These are phyloP conservation scores for Lasiodiplodia sp. DNA, from an alignment of 2,329 filamentous ascomycete genomes.

Conservation along the genomic window DNA sequence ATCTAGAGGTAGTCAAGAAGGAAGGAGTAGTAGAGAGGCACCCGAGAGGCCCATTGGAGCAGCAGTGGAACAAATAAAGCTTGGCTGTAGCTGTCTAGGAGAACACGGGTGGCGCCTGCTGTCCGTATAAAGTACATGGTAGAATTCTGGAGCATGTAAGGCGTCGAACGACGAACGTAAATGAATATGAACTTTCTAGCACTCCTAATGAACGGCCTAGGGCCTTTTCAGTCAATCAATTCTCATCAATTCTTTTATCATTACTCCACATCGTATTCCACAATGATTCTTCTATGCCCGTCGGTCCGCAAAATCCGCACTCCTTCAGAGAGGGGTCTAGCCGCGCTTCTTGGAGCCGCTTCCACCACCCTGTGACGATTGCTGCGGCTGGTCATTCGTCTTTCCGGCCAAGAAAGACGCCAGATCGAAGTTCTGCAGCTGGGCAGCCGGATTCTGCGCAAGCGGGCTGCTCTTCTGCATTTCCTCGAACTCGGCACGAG, in stretches of 20 bases:
- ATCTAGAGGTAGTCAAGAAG: constrained; percentile 17
- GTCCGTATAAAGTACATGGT: neutral
- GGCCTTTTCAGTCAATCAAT: neutral
- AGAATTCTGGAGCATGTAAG: neutral
- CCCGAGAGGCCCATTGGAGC: neutral
- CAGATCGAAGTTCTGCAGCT: constrained; percentile 70
- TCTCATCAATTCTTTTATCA: neutral
- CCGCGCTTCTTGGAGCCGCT: constrained; percentile 8
- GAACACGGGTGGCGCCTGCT: neutral
- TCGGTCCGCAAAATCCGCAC: neutral
- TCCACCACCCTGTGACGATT: constrained; percentile 10
- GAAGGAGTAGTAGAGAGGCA: neutral
- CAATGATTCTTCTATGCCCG: neutral
- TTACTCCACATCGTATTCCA: neutral
- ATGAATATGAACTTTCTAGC: neutral
- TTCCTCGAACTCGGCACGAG: constrained; percentile 89
- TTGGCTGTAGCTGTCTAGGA: neutral
- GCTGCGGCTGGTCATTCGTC: constrained; percentile 32
- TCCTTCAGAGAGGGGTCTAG: neutral
- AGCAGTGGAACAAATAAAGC: neutral
- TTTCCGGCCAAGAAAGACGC: constrained; percentile 73
- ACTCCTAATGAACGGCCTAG: neutral
- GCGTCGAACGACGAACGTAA: neutral
- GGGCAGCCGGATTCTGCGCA: constrained; percentile 57
- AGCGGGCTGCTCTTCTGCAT: constrained; percentile 80